A percentile compares a stretch with the other conserved stretches of the same genome.
Conservation (phyloP, 352 stramenopile genomes). For the Pythium brachiatum region DNA sequence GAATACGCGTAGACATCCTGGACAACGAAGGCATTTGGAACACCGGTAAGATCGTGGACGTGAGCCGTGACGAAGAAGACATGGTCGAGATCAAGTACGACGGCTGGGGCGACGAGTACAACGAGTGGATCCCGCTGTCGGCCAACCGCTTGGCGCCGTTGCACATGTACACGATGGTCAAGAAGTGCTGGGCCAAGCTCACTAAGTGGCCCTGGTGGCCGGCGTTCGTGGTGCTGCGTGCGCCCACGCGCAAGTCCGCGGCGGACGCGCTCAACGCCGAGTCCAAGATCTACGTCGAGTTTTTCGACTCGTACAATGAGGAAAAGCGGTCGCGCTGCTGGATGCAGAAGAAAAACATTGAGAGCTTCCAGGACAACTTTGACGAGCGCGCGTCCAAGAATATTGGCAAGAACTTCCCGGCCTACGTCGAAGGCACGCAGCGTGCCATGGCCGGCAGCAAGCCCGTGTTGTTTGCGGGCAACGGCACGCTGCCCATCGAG, state of each 20-base stretch:
- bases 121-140: constrained; percentile 66
- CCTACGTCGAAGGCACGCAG: constrained; percentile 69
- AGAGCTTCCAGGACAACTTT: constrained; percentile 68
- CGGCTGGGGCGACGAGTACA: constrained; percentile 78
- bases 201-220: constrained; percentile 85
- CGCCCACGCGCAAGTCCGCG: constrained; percentile 52
- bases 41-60: constrained; percentile 64
- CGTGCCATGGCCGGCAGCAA: constrained; percentile 65
- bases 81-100: constrained; percentile 84
- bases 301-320: constrained; percentile 77
- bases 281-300: constrained; percentile 81
- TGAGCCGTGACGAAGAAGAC: constrained; percentile 56
- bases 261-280: constrained; percentile 57
- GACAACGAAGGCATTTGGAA: constrained; percentile 87
- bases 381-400: constrained; percentile 77
- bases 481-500: constrained; percentile 70
- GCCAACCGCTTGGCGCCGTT: constrained; percentile 62
- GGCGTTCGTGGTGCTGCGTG: constrained; percentile 73
- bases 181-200: constrained; percentile 86
- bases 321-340: constrained; percentile 75
- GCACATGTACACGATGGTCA: constrained; percentile 81
- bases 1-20: constrained; percentile 73
- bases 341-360: constrained; percentile 83
- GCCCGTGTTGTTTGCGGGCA: constrained; percentile 61
- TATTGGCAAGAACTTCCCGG: constrained; percentile 76